Evolutionary conservation across 1,284 basidiomycete genomes (phyloP).

Genomic region (Cystobasidiaceae sp.): DNA sequence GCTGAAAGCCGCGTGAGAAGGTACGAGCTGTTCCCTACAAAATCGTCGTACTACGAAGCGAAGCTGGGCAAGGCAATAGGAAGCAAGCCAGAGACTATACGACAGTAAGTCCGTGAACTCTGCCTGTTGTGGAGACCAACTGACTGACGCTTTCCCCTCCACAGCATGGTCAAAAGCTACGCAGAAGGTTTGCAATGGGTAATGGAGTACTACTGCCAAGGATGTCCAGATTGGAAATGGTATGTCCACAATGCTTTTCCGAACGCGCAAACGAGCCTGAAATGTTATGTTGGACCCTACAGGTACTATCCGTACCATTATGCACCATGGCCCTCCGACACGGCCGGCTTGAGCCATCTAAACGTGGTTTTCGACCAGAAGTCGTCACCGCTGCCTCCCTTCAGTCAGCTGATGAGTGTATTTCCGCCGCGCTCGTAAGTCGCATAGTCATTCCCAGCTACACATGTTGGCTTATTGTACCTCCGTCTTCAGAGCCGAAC

Average conservation of each 20-base stretch:
- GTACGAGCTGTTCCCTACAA: neutral
- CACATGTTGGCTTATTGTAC: neutral
- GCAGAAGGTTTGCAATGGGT: conserved; percentile 97
- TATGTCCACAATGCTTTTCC: conserved; percentile 20
- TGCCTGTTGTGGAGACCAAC: neutral
- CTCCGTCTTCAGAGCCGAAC: conserved; percentile 55
- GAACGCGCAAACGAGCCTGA: neutral
- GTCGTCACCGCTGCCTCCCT: conserved; percentile 78
- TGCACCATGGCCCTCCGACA: conserved; percentile 86
- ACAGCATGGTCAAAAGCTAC: conserved; percentile 65
- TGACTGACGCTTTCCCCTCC: neutral
- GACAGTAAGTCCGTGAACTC: neutral
- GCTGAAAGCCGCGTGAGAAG: too few species aligned
- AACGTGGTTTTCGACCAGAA: conserved; percentile 17
- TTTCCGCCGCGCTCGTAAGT: conserved; percentile 56
- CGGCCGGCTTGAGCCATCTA: conserved; percentile 38
- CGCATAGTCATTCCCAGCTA: neutral
- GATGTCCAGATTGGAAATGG: conserved; percentile 94
- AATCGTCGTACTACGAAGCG: neutral
- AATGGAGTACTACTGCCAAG: conserved; percentile 96
- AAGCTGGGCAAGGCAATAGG: neutral
- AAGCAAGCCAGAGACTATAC: neutral
- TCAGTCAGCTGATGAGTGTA: conserved; percentile 97
- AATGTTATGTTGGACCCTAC: neutral
- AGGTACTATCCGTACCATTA: conserved; percentile 97